A percentile compares a stretch with the other conserved stretches of the same genome.
phyloP scores from a whole-genome alignment of 306 rosid species.

The Delonix regia region DNA sequence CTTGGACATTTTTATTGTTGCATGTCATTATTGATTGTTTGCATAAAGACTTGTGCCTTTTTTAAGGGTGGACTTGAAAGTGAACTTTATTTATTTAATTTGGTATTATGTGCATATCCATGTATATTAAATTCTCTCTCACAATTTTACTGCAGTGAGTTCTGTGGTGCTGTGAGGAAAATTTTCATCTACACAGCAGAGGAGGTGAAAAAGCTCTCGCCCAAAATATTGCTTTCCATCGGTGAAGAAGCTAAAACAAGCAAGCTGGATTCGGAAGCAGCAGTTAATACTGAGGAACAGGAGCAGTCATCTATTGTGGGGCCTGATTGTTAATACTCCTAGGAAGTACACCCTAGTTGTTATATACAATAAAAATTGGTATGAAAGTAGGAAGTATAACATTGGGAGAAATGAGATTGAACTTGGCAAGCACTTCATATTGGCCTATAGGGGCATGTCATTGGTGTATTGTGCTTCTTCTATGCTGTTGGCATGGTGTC shows the following conservation, averaged over 20 bases:
- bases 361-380: slow-evolving; percentile 40
- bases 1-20: not conserved
- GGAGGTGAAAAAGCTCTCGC: slow-evolving; percentile 89
- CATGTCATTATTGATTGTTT: slow-evolving; percentile 5
- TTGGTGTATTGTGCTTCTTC: not conserved
- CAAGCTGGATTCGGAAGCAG: slow-evolving; percentile 66
- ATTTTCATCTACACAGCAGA: slow-evolving; percentile 87
- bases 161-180: slow-evolving; percentile 90
- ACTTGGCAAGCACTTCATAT: slow-evolving; percentile 16
- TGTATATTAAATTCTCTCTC: slow-evolving; percentile 21
- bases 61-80: not conserved
- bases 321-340: slow-evolving; percentile 56
- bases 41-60: no score
- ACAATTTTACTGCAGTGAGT: slow-evolving; percentile 71
- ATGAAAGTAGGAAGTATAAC: slow-evolving; percentile 39
- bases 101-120: not conserved
- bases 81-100: not conserved
- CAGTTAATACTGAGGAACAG: slow-evolving; percentile 73
- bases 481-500: slow-evolving; percentile 9
- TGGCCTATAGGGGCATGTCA: not conserved
- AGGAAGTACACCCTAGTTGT: slow-evolving; percentile 21
- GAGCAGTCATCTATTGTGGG: slow-evolving; percentile 81
- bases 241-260: slow-evolving; percentile 60
- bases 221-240: slow-evolving; percentile 69
- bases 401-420: slow-evolving; percentile 32